phyloP scores from a whole-genome alignment of 2,329 filamentous ascomycete species.

The Penicillium sp. region DNA sequence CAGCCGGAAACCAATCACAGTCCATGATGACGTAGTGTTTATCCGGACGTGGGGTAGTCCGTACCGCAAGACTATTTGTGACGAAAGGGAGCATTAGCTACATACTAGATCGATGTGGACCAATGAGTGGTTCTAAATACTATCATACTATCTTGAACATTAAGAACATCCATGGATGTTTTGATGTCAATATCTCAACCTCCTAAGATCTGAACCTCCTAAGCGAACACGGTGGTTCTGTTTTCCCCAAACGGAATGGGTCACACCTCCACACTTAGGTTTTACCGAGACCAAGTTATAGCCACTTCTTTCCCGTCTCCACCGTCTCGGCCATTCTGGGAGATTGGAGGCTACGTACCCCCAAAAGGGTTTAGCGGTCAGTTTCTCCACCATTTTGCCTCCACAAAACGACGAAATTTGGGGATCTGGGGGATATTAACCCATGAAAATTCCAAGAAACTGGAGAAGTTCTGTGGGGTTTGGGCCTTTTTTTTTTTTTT shows the following conservation, averaged over 20 bases:
- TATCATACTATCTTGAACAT: too few relatives aligned
- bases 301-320: conserved; percentile 2
- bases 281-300: neutral
- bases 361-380: conserved; percentile 8
- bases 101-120: conserved; percentile 14
- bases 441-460: conserved; percentile 16
- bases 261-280: neutral
- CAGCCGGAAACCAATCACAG: conserved; percentile 48
- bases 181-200: neutral
- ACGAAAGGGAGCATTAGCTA: conserved; percentile 14
- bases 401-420: conserved; percentile 16
- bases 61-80: conserved; percentile 5
- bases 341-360: neutral
- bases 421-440: conserved; percentile 13
- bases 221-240: conserved; percentile 15
- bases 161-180: neutral
- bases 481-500: conserved; percentile 16
- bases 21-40: conserved; percentile 43
- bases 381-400: conserved; percentile 19
- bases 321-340: neutral
- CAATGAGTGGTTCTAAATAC: neutral
- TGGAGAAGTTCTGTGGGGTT: neutral
- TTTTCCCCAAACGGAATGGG: conserved; percentile 13
- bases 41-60: too few relatives aligned
- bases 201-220: too few relatives aligned